These are phyloP conservation scores for Hydrangea macrophylla DNA, from an alignment of 148 eudicot species.

Conservation along the genomic window DNA sequence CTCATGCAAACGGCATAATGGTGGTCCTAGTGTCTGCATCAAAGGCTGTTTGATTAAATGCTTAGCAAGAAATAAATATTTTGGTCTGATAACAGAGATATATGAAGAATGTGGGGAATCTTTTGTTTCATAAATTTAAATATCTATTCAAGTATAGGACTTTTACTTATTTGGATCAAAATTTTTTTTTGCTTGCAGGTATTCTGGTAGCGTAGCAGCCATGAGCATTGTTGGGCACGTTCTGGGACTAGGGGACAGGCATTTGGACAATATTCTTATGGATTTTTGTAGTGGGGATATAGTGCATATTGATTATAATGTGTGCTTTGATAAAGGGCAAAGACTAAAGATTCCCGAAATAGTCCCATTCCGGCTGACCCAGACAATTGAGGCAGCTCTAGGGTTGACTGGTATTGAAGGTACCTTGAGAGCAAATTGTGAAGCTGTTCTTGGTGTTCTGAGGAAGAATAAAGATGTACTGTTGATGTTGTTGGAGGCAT, in stretches of 20 bases:
- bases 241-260: constrained; percentile 96
- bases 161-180: background rate
- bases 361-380: constrained; percentile 97
- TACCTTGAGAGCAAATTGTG: constrained; percentile 87
- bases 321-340: constrained; percentile 96
- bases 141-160: background rate
- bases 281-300: constrained; percentile 89
- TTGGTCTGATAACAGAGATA: too few species aligned
- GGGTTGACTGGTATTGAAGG: constrained; percentile 95
- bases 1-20: too few species aligned
- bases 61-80: too few species aligned
- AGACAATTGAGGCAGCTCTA: constrained; percentile 89
- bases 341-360: constrained; percentile 95
- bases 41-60: too few species aligned
- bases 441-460: constrained; percentile 79
- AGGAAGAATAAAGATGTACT: constrained; percentile 83
- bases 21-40: too few species aligned
- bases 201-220: constrained; percentile 87
- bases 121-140: background rate
- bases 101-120: background rate
- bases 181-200: constrained; percentile 47
- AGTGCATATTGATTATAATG: constrained; percentile 95
- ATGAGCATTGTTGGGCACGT: constrained; percentile 99
- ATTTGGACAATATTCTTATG: constrained; percentile 89
- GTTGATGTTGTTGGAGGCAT: constrained; percentile 87